Percentiles rank a stretch among this genome's conserved stretches.
Evolutionary conservation across 345 rosid species (phyloP).

Genomic region (Trapa bicornis): DNA sequence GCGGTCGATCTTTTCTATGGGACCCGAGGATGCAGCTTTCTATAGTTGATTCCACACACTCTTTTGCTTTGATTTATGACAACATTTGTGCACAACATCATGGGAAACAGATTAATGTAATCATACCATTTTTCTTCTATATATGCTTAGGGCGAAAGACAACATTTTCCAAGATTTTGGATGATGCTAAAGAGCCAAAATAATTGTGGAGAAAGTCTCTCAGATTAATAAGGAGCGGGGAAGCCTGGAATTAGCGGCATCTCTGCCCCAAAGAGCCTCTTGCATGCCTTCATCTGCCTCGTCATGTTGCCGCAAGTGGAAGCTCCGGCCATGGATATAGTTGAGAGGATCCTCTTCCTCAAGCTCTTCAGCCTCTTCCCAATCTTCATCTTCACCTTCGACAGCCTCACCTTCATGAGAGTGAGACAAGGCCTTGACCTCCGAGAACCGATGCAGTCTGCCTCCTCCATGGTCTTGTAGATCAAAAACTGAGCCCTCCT

Average conservation of each 20-base stretch:
- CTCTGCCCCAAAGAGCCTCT: conserved; percentile 25
- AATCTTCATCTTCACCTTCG: conserved; percentile 44
- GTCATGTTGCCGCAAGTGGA: conserved; percentile 17
- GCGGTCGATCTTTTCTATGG: too few species aligned
- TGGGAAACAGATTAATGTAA: too few species aligned
- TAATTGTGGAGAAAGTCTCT: not conserved
- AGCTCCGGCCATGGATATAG: conserved; percentile 20
- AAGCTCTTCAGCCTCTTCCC: conserved; percentile 48
- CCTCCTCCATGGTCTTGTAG: conserved; percentile 47
- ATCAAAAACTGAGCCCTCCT: conserved; percentile 77
- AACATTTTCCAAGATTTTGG: too few species aligned
- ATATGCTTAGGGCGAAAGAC: too few species aligned
- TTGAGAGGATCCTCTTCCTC: conserved; percentile 33
- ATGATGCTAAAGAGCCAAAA: not conserved
- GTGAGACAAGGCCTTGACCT: conserved; percentile 19
- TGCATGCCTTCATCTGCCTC: conserved; percentile 22
- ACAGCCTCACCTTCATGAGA: conserved; percentile 32
- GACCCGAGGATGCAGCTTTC: too few species aligned
- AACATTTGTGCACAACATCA: too few species aligned
- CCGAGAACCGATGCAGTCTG: conserved; percentile 19
- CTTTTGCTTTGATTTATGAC: too few species aligned
- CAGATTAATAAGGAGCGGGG: conserved; percentile 25
- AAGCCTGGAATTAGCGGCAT: conserved; percentile 1
- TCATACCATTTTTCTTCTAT: too few species aligned
- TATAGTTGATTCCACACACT: too few species aligned